Evolutionary conservation across 257 asterid genomes (phyloP), one percentile per base, ranked within the genome.

Genomic region (Pogostemon cablin): DNA sequence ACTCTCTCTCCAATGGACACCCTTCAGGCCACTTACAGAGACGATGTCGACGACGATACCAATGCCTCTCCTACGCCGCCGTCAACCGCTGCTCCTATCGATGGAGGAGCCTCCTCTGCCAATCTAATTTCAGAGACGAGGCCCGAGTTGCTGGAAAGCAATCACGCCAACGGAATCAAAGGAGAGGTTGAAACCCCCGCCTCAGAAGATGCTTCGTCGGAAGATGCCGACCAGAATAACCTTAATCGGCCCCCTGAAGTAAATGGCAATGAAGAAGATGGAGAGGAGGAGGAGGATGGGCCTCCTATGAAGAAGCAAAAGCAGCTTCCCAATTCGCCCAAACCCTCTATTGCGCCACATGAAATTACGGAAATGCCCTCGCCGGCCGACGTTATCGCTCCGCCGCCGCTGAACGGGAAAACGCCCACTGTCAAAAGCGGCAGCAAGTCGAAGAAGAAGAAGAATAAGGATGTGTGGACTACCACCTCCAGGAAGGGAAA

Each of bases 361-460:
- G 87, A 79, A 73, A 65, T 68, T 62, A 52, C 84, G 7, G 71
- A 72, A 5, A n/a, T 75, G 65, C 86, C 85, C 67, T 66, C 85
- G n/a, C 56, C 79, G 6, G 58, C 68, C 8, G 74, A 57, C 38
- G 65, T 43, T 32, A 15, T 46, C 5, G 37, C 68, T 11, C 75
- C 71, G 1, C 53, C 1, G 62, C 25, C 76, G 3, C 56, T 46
- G 62, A 78, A 77, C 57, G 84, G 80, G 1, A 65, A 65, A 73
- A 72, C 78, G 64, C 63, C 76, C 11, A 32, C 75, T 3, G 74
- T 74, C 11, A 82, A 82, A 63, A 48, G 85, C 48, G 74, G 87
- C 34, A 90, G 87, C 81, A 93, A 91, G 79, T 79, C 81, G 67
- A 91, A 93, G 85, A 92, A 92, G 88, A 92, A 92, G 88, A 93